A percentile compares a stretch with the other conserved stretches of the same genome.
These are phyloP conservation scores for Naegleria lovaniensis DNA, from an alignment of 208 protist species.

Conservation along the genomic window DNA sequence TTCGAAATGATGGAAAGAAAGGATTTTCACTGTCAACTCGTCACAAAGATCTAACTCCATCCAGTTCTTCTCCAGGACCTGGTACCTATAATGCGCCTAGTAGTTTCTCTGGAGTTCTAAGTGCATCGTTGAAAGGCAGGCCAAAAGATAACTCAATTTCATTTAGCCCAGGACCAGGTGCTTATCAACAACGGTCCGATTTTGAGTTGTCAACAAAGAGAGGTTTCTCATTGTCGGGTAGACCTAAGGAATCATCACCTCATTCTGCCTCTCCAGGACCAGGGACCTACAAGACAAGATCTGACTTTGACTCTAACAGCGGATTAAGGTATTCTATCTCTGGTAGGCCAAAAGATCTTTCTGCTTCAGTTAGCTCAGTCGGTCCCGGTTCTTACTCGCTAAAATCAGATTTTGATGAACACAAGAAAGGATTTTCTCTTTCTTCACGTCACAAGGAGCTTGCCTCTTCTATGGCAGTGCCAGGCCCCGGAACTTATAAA, in stretches of 20 bases:
- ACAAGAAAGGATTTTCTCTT: neutral
- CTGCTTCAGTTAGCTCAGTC: neutral
- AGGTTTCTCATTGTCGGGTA: neutral
- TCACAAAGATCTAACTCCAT: neutral
- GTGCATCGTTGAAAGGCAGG: neutral
- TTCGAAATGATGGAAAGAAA: neutral
- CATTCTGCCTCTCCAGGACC: neutral
- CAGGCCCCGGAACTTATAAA: constrained; percentile 1
- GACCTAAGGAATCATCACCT: neutral
- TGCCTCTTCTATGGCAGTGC: neutral
- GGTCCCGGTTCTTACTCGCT: neutral
- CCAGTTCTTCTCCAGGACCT: neutral
- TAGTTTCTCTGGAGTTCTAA: neutral
- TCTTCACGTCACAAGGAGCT: neutral
- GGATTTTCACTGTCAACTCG: neutral
- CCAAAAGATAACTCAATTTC: neutral
- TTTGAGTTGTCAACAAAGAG: neutral
- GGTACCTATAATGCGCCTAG: neutral
- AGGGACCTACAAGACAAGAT: neutral
- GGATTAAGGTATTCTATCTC: neutral
- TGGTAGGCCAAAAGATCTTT: neutral
- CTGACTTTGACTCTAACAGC: neutral
- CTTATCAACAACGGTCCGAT: neutral
- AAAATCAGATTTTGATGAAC: neutral
- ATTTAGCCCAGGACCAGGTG: neutral